phyloP scores from a whole-genome alignment of 2,329 filamentous ascomycete genomes.

The Diaporthe vexans region DNA sequence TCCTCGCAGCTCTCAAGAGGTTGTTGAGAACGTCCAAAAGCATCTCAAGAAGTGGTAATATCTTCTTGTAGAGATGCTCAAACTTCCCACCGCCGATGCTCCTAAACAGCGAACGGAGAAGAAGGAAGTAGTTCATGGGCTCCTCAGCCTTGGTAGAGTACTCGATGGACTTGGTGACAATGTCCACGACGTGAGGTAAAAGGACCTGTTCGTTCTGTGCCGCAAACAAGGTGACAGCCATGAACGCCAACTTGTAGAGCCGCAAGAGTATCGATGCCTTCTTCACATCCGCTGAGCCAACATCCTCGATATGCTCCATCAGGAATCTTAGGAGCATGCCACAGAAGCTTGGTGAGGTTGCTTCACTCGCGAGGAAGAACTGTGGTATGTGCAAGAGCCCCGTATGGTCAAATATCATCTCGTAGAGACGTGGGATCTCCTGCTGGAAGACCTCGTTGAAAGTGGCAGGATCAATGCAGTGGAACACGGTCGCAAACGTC shows the following conservation, averaged over 20 bases:
- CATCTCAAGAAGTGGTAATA: slow-evolving; percentile 96
- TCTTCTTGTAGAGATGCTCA: slow-evolving; percentile 98
- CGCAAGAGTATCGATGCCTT: slow-evolving; percentile 93
- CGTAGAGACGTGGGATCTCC: slow-evolving; percentile 95
- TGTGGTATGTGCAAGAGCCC: slow-evolving; percentile 95
- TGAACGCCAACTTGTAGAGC: slow-evolving; percentile 98
- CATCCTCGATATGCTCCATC: slow-evolving; percentile 96
- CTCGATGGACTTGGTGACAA: slow-evolving; percentile 97
- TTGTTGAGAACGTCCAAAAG: slow-evolving; percentile 97
- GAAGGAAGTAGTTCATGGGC: slow-evolving; percentile 98
- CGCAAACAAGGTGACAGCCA: slow-evolving; percentile 98
- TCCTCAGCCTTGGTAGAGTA: slow-evolving; percentile 95
- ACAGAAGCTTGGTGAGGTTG: slow-evolving; percentile 96
- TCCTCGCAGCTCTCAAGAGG: slow-evolving; percentile 88
- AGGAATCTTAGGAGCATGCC: slow-evolving; percentile 98
- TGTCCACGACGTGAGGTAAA: slow-evolving; percentile 94
- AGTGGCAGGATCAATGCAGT: slow-evolving; percentile 97
- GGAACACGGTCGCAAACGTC: slow-evolving; percentile 98
- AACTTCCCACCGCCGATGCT: slow-evolving; percentile 98
- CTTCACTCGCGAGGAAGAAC: slow-evolving; percentile 98
- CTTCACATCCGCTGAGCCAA: slow-evolving; percentile 91
- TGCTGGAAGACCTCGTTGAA: slow-evolving; percentile 99
- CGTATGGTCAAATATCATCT: slow-evolving; percentile 98
- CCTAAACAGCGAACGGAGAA: slow-evolving; percentile 91
- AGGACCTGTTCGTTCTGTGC: slow-evolving; percentile 95